Percentiles rank a stretch among this genome's conserved stretches.
These are phyloP conservation scores for Diutina pseudorugosa DNA, from an alignment of 1,139 yeast species.

Conservation along the genomic window DNA sequence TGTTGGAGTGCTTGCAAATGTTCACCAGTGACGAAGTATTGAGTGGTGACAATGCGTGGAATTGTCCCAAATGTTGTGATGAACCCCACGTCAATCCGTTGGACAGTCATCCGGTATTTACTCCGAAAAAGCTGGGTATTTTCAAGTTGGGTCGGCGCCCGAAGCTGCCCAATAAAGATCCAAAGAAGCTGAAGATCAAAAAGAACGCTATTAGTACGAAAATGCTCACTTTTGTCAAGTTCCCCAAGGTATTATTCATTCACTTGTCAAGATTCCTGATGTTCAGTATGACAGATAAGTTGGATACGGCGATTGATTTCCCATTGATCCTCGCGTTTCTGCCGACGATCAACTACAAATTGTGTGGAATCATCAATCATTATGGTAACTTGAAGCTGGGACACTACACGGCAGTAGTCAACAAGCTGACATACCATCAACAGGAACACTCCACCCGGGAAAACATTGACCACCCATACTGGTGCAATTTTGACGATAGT, in stretches of 20 bases:
- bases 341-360: constrained; percentile 27
- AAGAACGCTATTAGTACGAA: constrained; percentile 29
- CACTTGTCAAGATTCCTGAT: constrained; percentile 52
- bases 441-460: constrained; percentile 9
- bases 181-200: constrained; percentile 5
- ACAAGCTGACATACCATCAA: constrained; percentile 25
- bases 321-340: constrained; percentile 33
- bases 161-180: constrained; percentile 17
- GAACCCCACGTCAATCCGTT: constrained; percentile 9
- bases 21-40: constrained; percentile 59
- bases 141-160: constrained; percentile 24
- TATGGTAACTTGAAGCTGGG: constrained; percentile 63
- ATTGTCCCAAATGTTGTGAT: constrained; percentile 56
- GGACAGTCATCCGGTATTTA: constrained; percentile 17
- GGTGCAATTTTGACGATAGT: constrained; percentile 73
- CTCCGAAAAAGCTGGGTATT: constrained; percentile 13
- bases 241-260: constrained; percentile 53
- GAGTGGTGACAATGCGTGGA: constrained; percentile 69
- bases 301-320: constrained; percentile 40
- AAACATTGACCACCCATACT: constrained; percentile 20
- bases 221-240: constrained; percentile 43
- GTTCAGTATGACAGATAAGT: constrained; percentile 43
- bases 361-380: constrained; percentile 57
- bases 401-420: constrained; percentile 58
- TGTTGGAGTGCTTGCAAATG: constrained; percentile 53